A percentile compares a stretch with the other conserved stretches of the same genome.
These are phyloP conservation scores for Pichia gijzeniarum DNA, from an alignment of 805 yeast species.

Conservation along the genomic window DNA sequence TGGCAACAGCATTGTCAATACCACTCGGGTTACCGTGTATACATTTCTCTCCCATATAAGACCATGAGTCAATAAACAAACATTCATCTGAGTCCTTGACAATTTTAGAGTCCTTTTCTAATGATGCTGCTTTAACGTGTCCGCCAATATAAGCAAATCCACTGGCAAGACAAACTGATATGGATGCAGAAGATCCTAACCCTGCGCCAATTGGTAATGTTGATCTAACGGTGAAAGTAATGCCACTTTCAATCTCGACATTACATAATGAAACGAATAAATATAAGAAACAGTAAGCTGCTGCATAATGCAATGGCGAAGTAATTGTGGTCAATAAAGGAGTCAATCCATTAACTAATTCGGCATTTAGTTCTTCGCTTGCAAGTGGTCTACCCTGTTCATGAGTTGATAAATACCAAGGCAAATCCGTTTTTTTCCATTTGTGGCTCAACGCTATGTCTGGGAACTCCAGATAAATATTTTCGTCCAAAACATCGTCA, in stretches of 20 bases:
- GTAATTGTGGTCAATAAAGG: constrained; percentile 39
- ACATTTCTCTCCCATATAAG: constrained; percentile 90
- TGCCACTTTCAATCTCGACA: constrained; percentile 39
- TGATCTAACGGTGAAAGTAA: constrained; percentile 63
- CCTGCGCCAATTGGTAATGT: constrained; percentile 96
- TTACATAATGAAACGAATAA: constrained; percentile 56
- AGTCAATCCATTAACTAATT: constrained; percentile 44
- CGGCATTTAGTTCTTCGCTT: constrained; percentile 54
- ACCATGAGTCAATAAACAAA: constrained; percentile 73
- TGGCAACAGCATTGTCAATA: constrained; percentile 92
- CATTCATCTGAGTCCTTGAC: constrained; percentile 36
- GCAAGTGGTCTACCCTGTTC: constrained; percentile 28
- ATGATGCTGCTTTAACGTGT: constrained; percentile 38
- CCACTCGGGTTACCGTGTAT: constrained; percentile 97
- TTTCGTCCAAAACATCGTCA: constrained; percentile 30
- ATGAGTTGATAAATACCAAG: constrained; percentile 41
- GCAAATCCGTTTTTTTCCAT: constrained; percentile 60
- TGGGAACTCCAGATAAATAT: constrained; percentile 68
- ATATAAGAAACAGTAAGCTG: constrained; percentile 81
- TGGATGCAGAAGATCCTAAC: constrained; percentile 87
- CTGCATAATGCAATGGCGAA: constrained; percentile 59
- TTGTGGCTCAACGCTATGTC: constrained; percentile 62
- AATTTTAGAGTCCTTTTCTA: constrained; percentile 32
- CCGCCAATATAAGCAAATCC: constrained; percentile 62
- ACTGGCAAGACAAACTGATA: constrained; percentile 75